A percentile compares a stretch with the other conserved stretches of the same genome.
phyloP scores from a whole-genome alignment of 371 early-diverging fungal species.

The Actinomortierella ambigua region DNA sequence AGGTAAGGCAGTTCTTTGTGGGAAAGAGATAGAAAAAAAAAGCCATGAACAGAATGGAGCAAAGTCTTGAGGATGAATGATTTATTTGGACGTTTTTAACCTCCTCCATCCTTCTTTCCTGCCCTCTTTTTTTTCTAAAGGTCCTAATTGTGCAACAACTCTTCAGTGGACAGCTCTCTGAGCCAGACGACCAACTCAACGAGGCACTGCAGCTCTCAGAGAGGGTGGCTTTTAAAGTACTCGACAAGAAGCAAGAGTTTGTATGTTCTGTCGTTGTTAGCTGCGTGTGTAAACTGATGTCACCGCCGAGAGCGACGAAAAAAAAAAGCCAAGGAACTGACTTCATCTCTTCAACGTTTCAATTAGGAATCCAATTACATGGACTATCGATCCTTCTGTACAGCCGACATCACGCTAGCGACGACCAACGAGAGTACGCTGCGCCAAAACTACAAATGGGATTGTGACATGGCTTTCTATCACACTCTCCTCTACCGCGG shows the following conservation, averaged over 20 bases:
- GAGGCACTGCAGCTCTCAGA: slow-evolving; percentile 36
- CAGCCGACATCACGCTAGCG: slow-evolving; percentile 19
- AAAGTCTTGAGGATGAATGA: background rate
- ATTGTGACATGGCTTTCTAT: slow-evolving; percentile 48
- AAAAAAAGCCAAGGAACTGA: background rate
- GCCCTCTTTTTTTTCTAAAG: no score
- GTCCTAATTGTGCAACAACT: slow-evolving; percentile 38
- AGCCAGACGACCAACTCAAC: slow-evolving; percentile 36
- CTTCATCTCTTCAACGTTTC: no score
- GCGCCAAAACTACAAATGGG: slow-evolving; percentile 50
- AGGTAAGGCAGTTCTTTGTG: slow-evolving; percentile 17
- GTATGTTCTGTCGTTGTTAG: no score
- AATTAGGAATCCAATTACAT: slow-evolving; percentile 33
- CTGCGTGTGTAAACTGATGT: no score
- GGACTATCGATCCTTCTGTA: slow-evolving; percentile 23
- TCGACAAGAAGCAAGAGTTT: slow-evolving; percentile 35
- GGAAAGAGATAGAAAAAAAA: slow-evolving; percentile 12
- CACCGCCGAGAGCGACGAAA: no score
- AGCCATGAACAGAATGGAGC: slow-evolving; percentile 11
- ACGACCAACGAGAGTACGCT: slow-evolving; percentile 33
- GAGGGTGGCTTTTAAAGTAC: slow-evolving; percentile 25
- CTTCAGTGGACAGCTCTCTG: slow-evolving; percentile 39
- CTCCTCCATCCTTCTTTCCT: no score
- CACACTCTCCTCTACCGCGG: slow-evolving; percentile 46
- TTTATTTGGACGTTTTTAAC: background rate